A percentile compares a stretch with the other conserved stretches of the same genome.
Evolutionary conservation across 225 moss, liverwort and hornwort genomes (phyloP).

Genomic region (Antitrichia curtipendula): DNA sequence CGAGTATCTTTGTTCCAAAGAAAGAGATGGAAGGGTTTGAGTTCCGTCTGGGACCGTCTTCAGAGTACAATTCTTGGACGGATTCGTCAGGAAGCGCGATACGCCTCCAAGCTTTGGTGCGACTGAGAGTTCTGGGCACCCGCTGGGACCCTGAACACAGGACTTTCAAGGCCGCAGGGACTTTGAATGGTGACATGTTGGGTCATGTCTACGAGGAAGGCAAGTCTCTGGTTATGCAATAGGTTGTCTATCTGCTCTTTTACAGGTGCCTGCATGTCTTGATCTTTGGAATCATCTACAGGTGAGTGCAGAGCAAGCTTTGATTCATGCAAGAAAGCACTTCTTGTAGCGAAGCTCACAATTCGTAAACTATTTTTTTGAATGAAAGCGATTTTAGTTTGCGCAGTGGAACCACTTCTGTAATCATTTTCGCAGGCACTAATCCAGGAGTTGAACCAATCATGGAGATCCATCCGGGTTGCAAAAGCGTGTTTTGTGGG

Average conservation of each 20-base stretch:
- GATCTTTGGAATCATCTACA: neutral
- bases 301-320: neutral
- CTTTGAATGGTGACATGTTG: constrained; percentile 32
- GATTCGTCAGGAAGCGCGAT: constrained; percentile 22
- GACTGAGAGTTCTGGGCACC: constrained; percentile 25
- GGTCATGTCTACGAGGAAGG: constrained; percentile 31
- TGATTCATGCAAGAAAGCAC: neutral
- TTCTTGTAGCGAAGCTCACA: neutral
- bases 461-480: neutral
- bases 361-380: neutral
- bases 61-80: constrained; percentile 14
- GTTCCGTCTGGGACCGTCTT: constrained; percentile 5
- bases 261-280: neutral
- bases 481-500: neutral
- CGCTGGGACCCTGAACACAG: constrained; percentile 17
- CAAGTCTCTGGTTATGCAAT: neutral
- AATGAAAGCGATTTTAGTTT: neutral
- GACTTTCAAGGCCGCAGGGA: constrained; percentile 7
- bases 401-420: neutral
- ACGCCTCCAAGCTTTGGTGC: constrained; percentile 11
- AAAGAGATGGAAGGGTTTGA: constrained; percentile 26
- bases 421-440: neutral
- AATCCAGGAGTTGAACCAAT: neutral
- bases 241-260: neutral
- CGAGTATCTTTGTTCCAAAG: constrained; percentile 11